phyloP scores from a whole-genome alignment of 148 eudicot species.

The Salicornia ramosissima region DNA sequence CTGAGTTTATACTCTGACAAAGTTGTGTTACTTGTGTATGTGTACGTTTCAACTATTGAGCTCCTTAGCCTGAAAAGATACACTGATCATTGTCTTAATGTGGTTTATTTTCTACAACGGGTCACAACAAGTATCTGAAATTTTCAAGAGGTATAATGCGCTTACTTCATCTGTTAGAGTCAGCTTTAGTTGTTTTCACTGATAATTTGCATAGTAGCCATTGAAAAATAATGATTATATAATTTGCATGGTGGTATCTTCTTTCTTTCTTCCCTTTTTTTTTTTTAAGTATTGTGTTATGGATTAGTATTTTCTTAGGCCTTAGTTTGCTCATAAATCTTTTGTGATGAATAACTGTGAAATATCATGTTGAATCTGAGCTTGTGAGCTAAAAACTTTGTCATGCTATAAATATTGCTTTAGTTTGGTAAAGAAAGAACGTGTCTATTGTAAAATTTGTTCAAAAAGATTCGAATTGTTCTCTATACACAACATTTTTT shows the following conservation, averaged over 20 bases:
- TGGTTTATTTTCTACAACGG: slow-evolving; percentile 38
- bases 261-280: no score
- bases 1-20: background rate
- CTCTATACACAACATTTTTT: background rate
- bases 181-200: background rate
- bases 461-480: background rate
- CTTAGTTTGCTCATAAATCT: background rate
- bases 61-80: slow-evolving; percentile 38
- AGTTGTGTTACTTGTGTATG: slow-evolving; percentile 6
- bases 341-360: no score
- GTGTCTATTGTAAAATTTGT: background rate
- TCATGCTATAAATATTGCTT: background rate
- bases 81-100: slow-evolving; percentile 33
- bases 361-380: background rate
- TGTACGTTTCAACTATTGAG: slow-evolving; percentile 4
- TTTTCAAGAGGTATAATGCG: slow-evolving; percentile 31
- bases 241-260: no score
- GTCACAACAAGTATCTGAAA: slow-evolving; percentile 26
- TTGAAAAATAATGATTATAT: no score
- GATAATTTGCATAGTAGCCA: background rate
- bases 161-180: background rate
- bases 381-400: background rate
- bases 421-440: background rate
- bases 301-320: background rate
- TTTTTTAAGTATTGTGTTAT: no score